phyloP scores from a whole-genome alignment of 192 early-diverging fungal genomes.

The Spizellomyces punctatus region DNA sequence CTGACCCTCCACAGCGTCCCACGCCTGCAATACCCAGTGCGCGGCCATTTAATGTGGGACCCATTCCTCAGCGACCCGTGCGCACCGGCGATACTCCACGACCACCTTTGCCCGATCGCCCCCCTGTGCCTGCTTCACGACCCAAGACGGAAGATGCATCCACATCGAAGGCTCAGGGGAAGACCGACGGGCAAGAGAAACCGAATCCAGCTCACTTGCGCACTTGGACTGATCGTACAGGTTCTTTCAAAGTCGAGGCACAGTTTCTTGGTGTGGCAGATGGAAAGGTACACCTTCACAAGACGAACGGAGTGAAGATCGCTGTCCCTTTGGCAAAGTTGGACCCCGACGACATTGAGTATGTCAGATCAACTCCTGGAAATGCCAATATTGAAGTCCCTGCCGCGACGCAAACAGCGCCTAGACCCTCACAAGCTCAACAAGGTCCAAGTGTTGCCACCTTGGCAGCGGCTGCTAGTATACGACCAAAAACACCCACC shows the following conservation, averaged over 20 bases:
- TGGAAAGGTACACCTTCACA: conserved; percentile 91
- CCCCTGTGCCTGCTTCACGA: not conserved
- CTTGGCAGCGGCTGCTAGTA: conserved; percentile 33
- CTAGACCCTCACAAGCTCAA: conserved; percentile 11
- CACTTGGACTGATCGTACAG: conserved; percentile 91
- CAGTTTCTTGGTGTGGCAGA: conserved; percentile 77
- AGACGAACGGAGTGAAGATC: conserved; percentile 93
- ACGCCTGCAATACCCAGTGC: conserved; percentile 27
- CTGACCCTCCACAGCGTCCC: conserved; percentile 29
- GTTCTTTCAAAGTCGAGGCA: conserved; percentile 91
- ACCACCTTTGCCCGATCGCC: not conserved
- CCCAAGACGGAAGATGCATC: not conserved
- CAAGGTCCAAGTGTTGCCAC: conserved; percentile 32
- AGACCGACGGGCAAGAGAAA: conserved; percentile 16
- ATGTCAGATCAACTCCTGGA: conserved; percentile 46
- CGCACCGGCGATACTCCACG: not conserved
- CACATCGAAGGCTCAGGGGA: not conserved
- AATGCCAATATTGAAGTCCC: conserved; percentile 34
- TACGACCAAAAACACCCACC: conserved; percentile 19
- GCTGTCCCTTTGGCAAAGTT: conserved; percentile 90
- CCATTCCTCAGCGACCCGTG: not conserved
- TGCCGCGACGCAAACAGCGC: conserved; percentile 31
- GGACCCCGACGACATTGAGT: conserved; percentile 53
- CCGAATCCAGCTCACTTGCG: conserved; percentile 72
- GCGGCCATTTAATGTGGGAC: not conserved